These are phyloP conservation scores for Entomortierella beljakovae DNA, from an alignment of 192 early-diverging fungal genomes.

Conservation along the genomic window DNA sequence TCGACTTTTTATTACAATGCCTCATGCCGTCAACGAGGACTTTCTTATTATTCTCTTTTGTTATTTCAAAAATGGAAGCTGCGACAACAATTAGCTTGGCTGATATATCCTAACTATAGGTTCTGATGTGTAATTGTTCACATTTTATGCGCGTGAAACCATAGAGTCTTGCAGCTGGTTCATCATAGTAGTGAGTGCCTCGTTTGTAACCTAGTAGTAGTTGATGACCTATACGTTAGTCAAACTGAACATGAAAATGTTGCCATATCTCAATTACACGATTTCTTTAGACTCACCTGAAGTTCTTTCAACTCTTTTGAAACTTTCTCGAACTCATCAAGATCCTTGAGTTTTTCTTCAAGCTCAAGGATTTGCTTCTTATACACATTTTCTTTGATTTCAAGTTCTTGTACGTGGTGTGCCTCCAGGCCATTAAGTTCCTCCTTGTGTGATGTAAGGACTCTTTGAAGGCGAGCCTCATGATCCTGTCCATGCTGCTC, in stretches of 20 bases:
- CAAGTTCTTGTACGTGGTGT: slow-evolving; percentile 10
- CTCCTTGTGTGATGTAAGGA: slow-evolving; percentile 34
- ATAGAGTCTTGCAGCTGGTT: slow-evolving; percentile 49
- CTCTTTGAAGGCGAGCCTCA: slow-evolving; percentile 25
- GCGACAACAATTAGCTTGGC: too few relatives aligned
- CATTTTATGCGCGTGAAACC: slow-evolving; percentile 18
- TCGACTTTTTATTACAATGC: not conserved
- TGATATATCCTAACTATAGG: not conserved
- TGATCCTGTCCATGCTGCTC: slow-evolving; percentile 52
- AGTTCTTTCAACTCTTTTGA: slow-evolving; percentile 55
- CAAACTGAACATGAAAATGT: not conserved
- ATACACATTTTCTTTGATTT: slow-evolving; percentile 25
- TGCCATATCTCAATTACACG: too few relatives aligned
- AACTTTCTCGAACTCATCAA: slow-evolving; percentile 30
- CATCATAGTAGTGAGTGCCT: slow-evolving; percentile 35
- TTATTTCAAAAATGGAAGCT: not conserved
- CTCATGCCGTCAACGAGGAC: not conserved
- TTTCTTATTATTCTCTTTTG: not conserved
- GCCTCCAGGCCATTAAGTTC: slow-evolving; percentile 34
- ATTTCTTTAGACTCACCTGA: slow-evolving; percentile 34
- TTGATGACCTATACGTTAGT: not conserved
- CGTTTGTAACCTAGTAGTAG: slow-evolving; percentile 23
- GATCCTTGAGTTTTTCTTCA: slow-evolving; percentile 27
- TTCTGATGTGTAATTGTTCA: not conserved
- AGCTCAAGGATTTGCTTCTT: not conserved